Evolutionary conservation across 2,329 filamentous ascomycete genomes (phyloP).

Genomic region (Falciphora oryzae): DNA sequence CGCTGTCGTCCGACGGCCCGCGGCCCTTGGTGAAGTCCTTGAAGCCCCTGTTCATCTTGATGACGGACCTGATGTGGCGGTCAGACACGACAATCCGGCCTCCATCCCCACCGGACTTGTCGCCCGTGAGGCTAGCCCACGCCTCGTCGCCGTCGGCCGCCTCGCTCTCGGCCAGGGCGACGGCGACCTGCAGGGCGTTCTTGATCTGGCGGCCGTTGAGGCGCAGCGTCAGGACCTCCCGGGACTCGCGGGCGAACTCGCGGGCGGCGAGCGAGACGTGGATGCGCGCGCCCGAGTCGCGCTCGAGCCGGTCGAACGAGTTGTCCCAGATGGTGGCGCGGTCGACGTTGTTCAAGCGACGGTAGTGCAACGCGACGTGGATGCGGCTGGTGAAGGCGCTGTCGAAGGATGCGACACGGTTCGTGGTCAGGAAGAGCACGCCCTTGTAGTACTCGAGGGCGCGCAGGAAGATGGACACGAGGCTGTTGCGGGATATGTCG

Average conservation of each 20-base stretch:
- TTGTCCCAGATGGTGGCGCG: conserved; percentile 39
- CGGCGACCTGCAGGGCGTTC: conserved; percentile 36
- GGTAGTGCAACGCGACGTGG: conserved; percentile 43
- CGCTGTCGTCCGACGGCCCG: background rate
- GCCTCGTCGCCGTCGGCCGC: conserved; percentile 21
- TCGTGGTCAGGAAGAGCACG: conserved; percentile 45
- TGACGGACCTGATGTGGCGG: conserved; percentile 28
- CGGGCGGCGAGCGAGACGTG: conserved; percentile 32
- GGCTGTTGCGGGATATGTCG: conserved; percentile 40
- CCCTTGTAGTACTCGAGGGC: conserved; percentile 46
- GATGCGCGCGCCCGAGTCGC: conserved; percentile 32
- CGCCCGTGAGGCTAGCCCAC: too few relatives aligned
- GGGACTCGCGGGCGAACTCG: conserved; percentile 31
- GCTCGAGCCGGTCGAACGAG: conserved; percentile 39
- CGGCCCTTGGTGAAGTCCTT: conserved; percentile 23
- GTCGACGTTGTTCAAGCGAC: conserved; percentile 33
- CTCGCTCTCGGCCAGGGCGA: conserved; percentile 34
- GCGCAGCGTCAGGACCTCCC: conserved; percentile 30
- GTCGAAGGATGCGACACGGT: conserved; percentile 42
- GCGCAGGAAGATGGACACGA: conserved; percentile 44
- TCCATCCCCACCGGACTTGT: conserved; percentile 29
- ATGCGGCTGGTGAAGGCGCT: conserved; percentile 43
- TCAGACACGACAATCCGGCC: conserved; percentile 25
- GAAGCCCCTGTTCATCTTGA: conserved; percentile 32
- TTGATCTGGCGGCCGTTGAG: conserved; percentile 35